phyloP scores from a whole-genome alignment of 2,329 filamentous ascomycete genomes.

The Fonsecaea nubica region DNA sequence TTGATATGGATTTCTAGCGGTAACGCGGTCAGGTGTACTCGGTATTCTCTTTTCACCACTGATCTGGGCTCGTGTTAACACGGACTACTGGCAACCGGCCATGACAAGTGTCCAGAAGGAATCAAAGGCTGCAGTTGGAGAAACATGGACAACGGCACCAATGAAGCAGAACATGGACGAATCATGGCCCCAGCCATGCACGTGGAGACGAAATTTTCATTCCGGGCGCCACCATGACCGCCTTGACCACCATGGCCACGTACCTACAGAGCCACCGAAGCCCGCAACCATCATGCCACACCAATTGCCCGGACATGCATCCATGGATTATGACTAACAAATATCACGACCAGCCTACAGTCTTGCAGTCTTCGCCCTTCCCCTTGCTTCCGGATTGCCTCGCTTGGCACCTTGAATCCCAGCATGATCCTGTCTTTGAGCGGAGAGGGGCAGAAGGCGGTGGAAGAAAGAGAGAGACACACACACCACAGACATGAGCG shows the following conservation, averaged over 20 bases:
- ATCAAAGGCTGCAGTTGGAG: background rate
- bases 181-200: constrained; percentile 8
- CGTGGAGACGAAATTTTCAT: constrained; percentile 26
- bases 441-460: constrained; percentile 15
- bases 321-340: constrained; percentile 28
- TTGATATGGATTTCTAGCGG: background rate
- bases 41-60: background rate
- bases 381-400: constrained; percentile 16
- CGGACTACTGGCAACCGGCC: background rate
- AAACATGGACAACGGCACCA: background rate
- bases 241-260: too few relatives aligned
- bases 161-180: background rate
- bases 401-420: constrained; percentile 1
- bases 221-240: background rate
- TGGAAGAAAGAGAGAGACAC: background rate
- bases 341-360: constrained; percentile 17
- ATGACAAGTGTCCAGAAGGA: constrained; percentile 1
- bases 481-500: background rate
- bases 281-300: constrained; percentile 17
- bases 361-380: constrained; percentile 5
- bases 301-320: constrained; percentile 6
- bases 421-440: constrained; percentile 7
- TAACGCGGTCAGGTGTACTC: background rate
- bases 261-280: background rate
- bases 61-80: background rate